Base-by-base conservation (phyloP, 192 early-diverging fungal genomes). In the Coemansia sp. region DNA sequence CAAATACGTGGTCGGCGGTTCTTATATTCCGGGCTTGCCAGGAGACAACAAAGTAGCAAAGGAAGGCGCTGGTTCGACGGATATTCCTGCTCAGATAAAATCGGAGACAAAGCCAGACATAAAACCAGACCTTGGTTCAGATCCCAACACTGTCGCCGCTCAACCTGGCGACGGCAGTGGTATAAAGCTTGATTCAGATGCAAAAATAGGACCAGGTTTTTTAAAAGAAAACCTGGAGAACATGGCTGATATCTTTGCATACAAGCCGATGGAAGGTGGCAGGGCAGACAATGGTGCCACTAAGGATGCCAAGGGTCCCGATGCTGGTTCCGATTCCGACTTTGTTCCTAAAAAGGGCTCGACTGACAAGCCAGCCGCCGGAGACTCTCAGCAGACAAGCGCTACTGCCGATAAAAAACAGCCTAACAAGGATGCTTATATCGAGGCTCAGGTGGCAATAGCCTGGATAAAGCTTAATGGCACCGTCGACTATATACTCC, bases 1-100 rank as follows among this genome's bases (percentile, higher is more conserved):
- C 17, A 81, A 69, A 32, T 86, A 81, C 22, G 65, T 52, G 1
- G 77, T 78, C 38, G 72, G 74, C 33, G 86, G 86, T 63, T 65
- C 71, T 85, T 72, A 67, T 54, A 63, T 32, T 22, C 70, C 17
- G 37, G 72, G 64, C 53, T 35, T 72, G 69, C 15, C 72, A 70
- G 17, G 64, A 61, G 2, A 64, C 70, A 38, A 28, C 71, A 57
- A 56, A 28, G 22, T 18, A 4, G 18, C 2, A n/a, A 56, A 56
- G 28, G 54, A 18, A 5, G 33, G 28, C 7, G 20, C 54, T 18
- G 54, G 28, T 56, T n/a, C 20, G 51, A 53, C 14, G 15, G 51
- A 11, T 41, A 8, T 41, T 5, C 9, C 39, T 41, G 39, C 7
- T 8, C 7, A 41, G 39, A 5, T 8, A 41, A 41, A 11, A 8